These are phyloP conservation scores for Citrus mangshanensis DNA, from an alignment of 345 rosid species.

Conservation along the genomic window DNA sequence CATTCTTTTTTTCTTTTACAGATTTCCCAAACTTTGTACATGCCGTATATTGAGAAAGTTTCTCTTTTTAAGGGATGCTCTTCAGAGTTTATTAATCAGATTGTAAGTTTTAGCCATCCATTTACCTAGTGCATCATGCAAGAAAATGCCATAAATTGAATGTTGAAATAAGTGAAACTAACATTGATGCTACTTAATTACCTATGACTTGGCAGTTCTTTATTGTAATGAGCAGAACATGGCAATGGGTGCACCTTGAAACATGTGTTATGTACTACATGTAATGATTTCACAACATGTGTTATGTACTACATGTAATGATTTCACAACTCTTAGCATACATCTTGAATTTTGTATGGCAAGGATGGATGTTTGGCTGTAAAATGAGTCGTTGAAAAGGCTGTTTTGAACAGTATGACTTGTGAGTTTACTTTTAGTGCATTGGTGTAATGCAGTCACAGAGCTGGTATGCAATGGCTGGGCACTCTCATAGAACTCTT, in stretches of 20 bases:
- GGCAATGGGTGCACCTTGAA: too few relatives aligned
- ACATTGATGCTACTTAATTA: not conserved
- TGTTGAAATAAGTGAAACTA: not conserved
- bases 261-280: not conserved
- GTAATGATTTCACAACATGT: not conserved
- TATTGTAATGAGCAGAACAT: too few relatives aligned
- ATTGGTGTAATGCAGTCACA: not conserved
- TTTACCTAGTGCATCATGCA: not conserved
- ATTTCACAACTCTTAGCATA: not conserved
- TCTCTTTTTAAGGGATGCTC: slow-evolving; percentile 77
- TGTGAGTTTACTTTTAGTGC: not conserved
- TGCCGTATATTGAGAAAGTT: slow-evolving; percentile 55
- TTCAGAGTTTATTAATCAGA: slow-evolving; percentile 76
- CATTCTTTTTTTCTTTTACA: slow-evolving; percentile 22
- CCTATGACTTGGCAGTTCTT: too few relatives aligned
- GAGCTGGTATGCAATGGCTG: not conserved
- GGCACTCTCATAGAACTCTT: not conserved
- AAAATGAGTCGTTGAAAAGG: not conserved
- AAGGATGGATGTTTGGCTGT: not conserved
- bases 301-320: not conserved
- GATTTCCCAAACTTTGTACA: slow-evolving; percentile 68
- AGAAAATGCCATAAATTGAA: not conserved
- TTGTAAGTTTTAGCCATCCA: slow-evolving; percentile 46
- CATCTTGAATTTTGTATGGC: not conserved
- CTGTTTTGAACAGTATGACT: not conserved